These are phyloP conservation scores for Lophiostoma macrostomum DNA, from an alignment of 495 filamentous ascomycete genomes.

Conservation along the genomic window DNA sequence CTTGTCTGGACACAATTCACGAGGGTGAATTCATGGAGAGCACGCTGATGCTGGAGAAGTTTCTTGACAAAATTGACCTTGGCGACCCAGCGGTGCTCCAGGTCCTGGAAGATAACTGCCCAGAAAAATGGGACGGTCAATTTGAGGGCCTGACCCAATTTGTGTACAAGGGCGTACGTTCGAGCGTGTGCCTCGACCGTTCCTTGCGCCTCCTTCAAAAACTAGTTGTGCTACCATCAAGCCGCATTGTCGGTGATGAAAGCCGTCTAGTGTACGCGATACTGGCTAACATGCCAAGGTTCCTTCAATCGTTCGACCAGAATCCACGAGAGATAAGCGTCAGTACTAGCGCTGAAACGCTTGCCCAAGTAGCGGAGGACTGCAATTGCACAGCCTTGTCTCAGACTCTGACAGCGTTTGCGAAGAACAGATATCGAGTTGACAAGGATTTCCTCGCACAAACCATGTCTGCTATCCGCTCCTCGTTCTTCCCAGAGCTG, in stretches of 20 bases:
- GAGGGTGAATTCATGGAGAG: constrained; percentile 92
- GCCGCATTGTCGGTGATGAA: constrained; percentile 75
- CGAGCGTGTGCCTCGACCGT: constrained; percentile 71
- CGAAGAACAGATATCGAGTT: constrained; percentile 63
- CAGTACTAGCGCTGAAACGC: constrained; percentile 59
- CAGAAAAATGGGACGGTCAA: constrained; percentile 80
- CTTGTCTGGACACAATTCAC: constrained; percentile 91
- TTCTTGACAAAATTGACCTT: constrained; percentile 80
- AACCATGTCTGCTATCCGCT: constrained; percentile 70
- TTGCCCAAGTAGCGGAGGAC: constrained; percentile 69
- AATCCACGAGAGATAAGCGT: constrained; percentile 53
- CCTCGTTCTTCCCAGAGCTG: constrained; percentile 75
- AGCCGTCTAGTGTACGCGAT: constrained; percentile 78
- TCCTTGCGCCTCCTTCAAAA: constrained; percentile 75
- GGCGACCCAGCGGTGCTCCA: constrained; percentile 63
- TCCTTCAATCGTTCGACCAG: constrained; percentile 75
- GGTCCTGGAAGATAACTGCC: constrained; percentile 70
- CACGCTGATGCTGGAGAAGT: constrained; percentile 84
- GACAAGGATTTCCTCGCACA: constrained; percentile 75
- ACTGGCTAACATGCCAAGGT: constrained; percentile 85
- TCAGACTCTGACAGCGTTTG: constrained; percentile 64
- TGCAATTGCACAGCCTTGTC: constrained; percentile 59
- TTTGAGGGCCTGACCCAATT: constrained; percentile 86
- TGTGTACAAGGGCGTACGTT: constrained; percentile 87
- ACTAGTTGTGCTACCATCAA: constrained; percentile 75